Evolutionary conservation across 2,329 filamentous ascomycete genomes (phyloP), one percentile per base, ranked within the genome.

Genomic region (Trichoderma atrobrunneum): DNA sequence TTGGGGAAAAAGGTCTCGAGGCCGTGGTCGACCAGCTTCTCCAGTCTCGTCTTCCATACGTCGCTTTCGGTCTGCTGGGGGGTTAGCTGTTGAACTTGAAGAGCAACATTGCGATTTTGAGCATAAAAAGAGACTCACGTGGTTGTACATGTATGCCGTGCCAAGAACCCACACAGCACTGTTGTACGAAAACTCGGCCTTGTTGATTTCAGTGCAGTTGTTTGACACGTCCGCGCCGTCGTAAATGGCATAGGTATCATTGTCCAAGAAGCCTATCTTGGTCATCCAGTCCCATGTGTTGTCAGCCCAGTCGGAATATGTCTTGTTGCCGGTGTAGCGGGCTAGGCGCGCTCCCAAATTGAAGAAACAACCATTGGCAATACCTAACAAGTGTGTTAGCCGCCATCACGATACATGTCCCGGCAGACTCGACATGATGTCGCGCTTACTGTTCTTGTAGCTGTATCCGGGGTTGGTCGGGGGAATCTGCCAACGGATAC

Each of bases 401-500:
- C 16, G 3, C 26, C 6, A 21, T 26, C 6, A 60, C n/a, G 14
- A n/a, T 26, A 18, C 11, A 60, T 39, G 8, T 7, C 26, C 26
- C n/a, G 2, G 6, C 36, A 24, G 24, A 30, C 16, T 59, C 32
- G 26, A 43, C 16, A 48, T 18, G 43, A 51, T n/a, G 6, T 11
- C 6, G 24, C 11, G 71, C 77, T 76, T 72, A 84, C 82, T 84
- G 80, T 91, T 91, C 80, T 91, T 96, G 85, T 95, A 94, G 77
- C 91, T 86, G 80, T 93, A 95, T 39, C 93, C 93, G 60, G 85
- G 87, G 79, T 95, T 94, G 76, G 91, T 90, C 7, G 87, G 84
- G 75, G 90, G 93, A 73, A 95, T 92, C 83, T 95, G 93, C 92
- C 92, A 94, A 76, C 91, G 86, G 74, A 95, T 80, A 24, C 92